These are phyloP conservation scores for Aspergillus japonicus DNA, from an alignment of 2,329 filamentous ascomycete species.

Conservation along the genomic window DNA sequence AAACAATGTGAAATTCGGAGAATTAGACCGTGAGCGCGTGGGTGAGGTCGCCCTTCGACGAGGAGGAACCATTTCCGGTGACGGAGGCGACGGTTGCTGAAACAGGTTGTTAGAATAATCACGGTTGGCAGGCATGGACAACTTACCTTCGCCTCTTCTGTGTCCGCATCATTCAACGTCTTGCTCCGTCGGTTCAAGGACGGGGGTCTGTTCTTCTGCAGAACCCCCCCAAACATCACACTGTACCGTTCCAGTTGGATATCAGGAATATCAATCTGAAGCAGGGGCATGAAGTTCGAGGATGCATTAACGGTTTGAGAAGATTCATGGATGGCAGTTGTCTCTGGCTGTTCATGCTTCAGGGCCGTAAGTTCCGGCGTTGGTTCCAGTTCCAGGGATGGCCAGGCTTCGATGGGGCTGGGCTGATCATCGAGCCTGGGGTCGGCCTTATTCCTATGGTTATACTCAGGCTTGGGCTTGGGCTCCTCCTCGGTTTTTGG, in stretches of 20 bases:
- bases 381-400: constrained; percentile 25
- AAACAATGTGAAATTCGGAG: constrained; percentile 41
- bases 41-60: constrained; percentile 40
- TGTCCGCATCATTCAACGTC: constrained; percentile 52
- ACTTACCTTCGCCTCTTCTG: constrained; percentile 48
- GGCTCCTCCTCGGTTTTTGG: background rate
- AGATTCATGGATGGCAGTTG: background rate
- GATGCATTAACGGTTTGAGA: background rate
- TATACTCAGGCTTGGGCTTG: background rate
- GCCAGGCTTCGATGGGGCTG: constrained; percentile 20
- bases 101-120: background rate
- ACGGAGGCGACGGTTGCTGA: constrained; percentile 5
- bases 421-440: constrained; percentile 2
- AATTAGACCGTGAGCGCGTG: constrained; percentile 30
- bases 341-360: constrained; percentile 20
- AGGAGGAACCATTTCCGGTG: constrained; percentile 21
- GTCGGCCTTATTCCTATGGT: background rate
- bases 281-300: constrained; percentile 36
- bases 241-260: constrained; percentile 85
- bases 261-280: constrained; percentile 78
- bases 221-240: constrained; percentile 81
- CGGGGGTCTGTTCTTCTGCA: constrained; percentile 49
- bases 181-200: constrained; percentile 38
- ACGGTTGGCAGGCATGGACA: background rate
- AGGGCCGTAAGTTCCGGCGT: constrained; percentile 9